Base-by-base conservation (phyloP, 2,329 filamentous ascomycete species). In the Conoideocrella luteorostrata region DNA sequence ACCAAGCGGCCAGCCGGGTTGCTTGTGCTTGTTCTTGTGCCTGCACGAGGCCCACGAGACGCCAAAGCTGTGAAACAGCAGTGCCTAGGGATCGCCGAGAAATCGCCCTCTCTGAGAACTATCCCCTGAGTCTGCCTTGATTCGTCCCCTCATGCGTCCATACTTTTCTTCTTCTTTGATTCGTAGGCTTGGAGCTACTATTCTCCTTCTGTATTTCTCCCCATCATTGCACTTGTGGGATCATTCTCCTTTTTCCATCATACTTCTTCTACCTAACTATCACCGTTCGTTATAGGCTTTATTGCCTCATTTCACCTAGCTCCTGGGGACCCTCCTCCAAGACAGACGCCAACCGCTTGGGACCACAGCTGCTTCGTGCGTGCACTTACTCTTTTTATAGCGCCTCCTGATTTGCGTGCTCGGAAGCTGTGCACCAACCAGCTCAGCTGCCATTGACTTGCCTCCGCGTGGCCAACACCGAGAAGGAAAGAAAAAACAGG, bases 211-310 rank as follows among this genome's bases (percentile, higher is more conserved):
- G n/a, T n/a, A n/a, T n/a, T n/a, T n/a, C n/a, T n/a, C n/a, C n/a
- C n/a, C n/a, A n/a, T n/a, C n/a, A n/a, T n/a, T n/a, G 6, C n/a
- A 23, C 24, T 30, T 18, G 4, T 20, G 26, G 24, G 18, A 28
- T 7, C 17, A 48, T 52, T 50, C 45, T 50, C 46, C 49, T 48
- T 47, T 47, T 50, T 46, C 26, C 36, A 24, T 23, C 49, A 45
- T 42, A 34, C 48, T 47, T 46, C 43, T 47, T 50, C 44, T 35
- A 45, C 47, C 52, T 48, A 57, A 58, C 52, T 52, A 55, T 54
- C 53, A 57, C 33, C 50, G 45, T 54, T 58, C 52, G 49, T 52
- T 54, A 45, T 56, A 61, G 58, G 55, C 56, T 61, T 23, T n/a
- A 13, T 17, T 24, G 22, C 13, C 7, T n/a, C n/a, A 32, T 15